Evolutionary conservation across 345 rosid species (phyloP), one percentile per base, ranked within the genome.

Genomic region (Arabidopsis thaliana): DNA sequence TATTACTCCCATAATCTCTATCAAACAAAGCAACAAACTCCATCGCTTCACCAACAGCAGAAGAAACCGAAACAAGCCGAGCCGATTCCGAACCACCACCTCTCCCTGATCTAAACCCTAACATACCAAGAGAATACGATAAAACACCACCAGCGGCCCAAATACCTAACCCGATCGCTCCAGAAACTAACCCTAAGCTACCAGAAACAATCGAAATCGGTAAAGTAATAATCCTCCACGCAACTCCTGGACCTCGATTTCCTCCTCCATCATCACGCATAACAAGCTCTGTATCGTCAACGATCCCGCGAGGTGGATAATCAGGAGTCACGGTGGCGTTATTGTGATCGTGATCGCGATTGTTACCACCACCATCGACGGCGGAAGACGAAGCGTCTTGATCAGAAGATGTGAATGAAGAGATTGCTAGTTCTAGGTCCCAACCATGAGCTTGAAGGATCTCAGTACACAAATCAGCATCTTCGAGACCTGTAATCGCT

Each of bases 351-450:
- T 50, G 59, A 65, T 70, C 69, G 44, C 48, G 49, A 46, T 49
- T 34, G 67, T 0, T 42, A 51, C 42, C 55, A 9, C 10, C 61
- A 9, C 6, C 38, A 38, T 9, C 8, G 46, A 14, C 38, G 46
- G 22, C 38, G 20, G 84, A 60, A 72, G 85, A n/a, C 2, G 81
- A 72, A 52, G 78, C 69, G n/a, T 34, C 49, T 40, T 68, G 73
- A 42, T 30, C 65, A 46, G 75, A 70, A 41, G 87, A 79, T 16
- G 97, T 88, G 84, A 92, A 87, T 10, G 98, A 83, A 68, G 97
- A 87, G 88, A 96, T 82, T 67, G 99, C 99, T 66, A 93, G 98
- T 77, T 96, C 99, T 16, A 96, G 86, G 88, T 96, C 98, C 98
- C 99, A 90, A 62, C 84, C 86, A 79, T 96, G 97, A 41, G 99